Evolutionary conservation across 352 stramenopile genomes (phyloP).

Genomic region (Phytopythium oedochilum): DNA sequence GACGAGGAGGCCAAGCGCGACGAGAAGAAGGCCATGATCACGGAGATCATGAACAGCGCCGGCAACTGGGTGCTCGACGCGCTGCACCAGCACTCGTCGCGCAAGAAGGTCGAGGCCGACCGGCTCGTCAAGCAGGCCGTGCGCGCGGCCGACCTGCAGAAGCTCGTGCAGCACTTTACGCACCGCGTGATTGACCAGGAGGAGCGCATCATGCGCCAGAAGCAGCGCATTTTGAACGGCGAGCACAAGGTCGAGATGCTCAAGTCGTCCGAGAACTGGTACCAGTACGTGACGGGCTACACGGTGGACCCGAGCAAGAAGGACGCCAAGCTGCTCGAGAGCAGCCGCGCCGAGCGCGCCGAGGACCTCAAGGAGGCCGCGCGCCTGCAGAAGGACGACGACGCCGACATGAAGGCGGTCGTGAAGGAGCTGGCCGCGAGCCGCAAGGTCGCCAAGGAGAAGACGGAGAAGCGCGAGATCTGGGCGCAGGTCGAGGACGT

Average conservation of each 20-base stretch:
- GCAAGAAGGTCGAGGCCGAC: slow-evolving; percentile 85
- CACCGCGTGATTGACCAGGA: slow-evolving; percentile 88
- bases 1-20: slow-evolving; percentile 85
- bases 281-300: slow-evolving; percentile 82
- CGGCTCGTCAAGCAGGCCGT: slow-evolving; percentile 82
- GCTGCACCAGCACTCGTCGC: slow-evolving; percentile 79
- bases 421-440: slow-evolving; percentile 57
- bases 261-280: slow-evolving; percentile 88
- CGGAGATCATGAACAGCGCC: slow-evolving; percentile 82
- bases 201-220: slow-evolving; percentile 88
- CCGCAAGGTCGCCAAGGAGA: slow-evolving; percentile 62
- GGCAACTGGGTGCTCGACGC: slow-evolving; percentile 85
- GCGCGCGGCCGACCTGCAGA: slow-evolving; percentile 79
- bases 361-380: slow-evolving; percentile 80
- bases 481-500: slow-evolving; percentile 84
- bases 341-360: slow-evolving; percentile 48
- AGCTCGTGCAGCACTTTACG: slow-evolving; percentile 87
- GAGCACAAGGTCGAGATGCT: slow-evolving; percentile 91
- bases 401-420: slow-evolving; percentile 69
- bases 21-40: slow-evolving; percentile 86
- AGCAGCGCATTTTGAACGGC: slow-evolving; percentile 86
- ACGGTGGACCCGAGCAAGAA: slow-evolving; percentile 75
- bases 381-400: slow-evolving; percentile 82
- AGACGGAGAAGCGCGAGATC: slow-evolving; percentile 81
- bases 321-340: slow-evolving; percentile 78